Evolutionary conservation across 148 eudicot genomes (phyloP).

Genomic region (Rhododendron kiyosumense): DNA sequence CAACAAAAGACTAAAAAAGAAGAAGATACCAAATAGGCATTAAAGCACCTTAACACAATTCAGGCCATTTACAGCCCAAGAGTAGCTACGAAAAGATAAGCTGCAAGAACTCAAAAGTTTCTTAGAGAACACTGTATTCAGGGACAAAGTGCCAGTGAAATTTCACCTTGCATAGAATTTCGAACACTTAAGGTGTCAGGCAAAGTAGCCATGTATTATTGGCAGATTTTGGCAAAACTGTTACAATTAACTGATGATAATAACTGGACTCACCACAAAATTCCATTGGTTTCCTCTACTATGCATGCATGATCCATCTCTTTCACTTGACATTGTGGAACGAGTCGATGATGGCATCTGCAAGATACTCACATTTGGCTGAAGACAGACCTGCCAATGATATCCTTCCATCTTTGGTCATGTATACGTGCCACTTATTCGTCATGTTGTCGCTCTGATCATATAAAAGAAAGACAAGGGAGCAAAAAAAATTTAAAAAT

Average conservation of each 20-base stretch:
- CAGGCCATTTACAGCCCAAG: neutral
- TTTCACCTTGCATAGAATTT: neutral
- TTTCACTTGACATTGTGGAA: constrained; percentile 70
- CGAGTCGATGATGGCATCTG: constrained; percentile 93
- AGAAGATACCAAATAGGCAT: neutral
- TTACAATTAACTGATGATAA: neutral
- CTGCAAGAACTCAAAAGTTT: neutral
- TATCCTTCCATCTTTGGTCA: constrained; percentile 98
- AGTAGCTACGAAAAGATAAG: neutral
- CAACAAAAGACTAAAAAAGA: neutral
- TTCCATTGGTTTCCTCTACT: neutral
- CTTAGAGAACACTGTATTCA: neutral
- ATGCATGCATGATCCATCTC: constrained; percentile 2
- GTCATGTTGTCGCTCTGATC: constrained; percentile 95
- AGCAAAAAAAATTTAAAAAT: neutral
- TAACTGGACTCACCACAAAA: constrained; percentile 11
- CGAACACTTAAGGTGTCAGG: neutral
- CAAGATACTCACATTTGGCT: constrained; percentile 92
- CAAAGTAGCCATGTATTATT: neutral
- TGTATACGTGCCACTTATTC: constrained; percentile 88
- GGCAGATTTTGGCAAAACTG: constrained; percentile 5
- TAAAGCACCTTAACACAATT: neutral
- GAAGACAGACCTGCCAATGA: constrained; percentile 87
- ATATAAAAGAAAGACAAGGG: neutral
- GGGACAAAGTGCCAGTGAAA: neutral